Evolutionary conservation across 2,329 filamentous ascomycete genomes (phyloP).

Genomic region (Emydomyces testavorans): DNA sequence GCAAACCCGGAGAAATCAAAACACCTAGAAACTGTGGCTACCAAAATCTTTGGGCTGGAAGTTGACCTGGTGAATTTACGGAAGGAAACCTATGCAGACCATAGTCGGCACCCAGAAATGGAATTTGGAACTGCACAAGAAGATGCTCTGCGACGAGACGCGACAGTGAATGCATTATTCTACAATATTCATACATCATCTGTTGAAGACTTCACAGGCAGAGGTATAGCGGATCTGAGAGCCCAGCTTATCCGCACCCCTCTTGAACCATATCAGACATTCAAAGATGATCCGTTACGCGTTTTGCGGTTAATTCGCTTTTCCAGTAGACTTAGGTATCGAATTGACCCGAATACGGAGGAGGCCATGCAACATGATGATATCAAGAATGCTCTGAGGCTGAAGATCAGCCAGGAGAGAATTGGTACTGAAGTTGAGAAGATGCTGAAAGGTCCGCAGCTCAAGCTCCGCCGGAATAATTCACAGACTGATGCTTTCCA

Average conservation of each 20-base stretch:
- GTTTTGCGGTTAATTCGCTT: conserved; percentile 82
- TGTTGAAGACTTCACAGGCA: conserved; percentile 74
- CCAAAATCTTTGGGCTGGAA: conserved; percentile 72
- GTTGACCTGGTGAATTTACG: conserved; percentile 90
- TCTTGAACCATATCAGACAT: conserved; percentile 77
- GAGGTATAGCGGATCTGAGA: conserved; percentile 63
- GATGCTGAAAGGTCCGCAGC: conserved; percentile 59
- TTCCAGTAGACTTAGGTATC: conserved; percentile 70
- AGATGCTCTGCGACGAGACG: conserved; percentile 79
- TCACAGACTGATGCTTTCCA: conserved; percentile 14
- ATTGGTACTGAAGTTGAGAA: conserved; percentile 82
- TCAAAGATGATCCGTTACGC: conserved; percentile 83
- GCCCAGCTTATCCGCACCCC: conserved; percentile 69
- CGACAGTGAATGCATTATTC: conserved; percentile 90
- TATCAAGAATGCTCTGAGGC: conserved; percentile 66
- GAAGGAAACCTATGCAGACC: conserved; percentile 80
- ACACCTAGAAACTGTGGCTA: conserved; percentile 84
- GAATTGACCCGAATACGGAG: conserved; percentile 59
- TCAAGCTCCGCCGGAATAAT: neutral
- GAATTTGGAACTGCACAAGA: conserved; percentile 88
- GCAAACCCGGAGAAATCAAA: conserved; percentile 95
- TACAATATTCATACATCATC: conserved; percentile 73
- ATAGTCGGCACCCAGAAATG: conserved; percentile 81
- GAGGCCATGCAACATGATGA: conserved; percentile 62
- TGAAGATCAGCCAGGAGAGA: conserved; percentile 86